Percentiles rank a stretch among this genome's conserved stretches.
These are phyloP conservation scores for Xylaria venustula DNA, from an alignment of 495 filamentous ascomycete genomes.

Conservation along the genomic window DNA sequence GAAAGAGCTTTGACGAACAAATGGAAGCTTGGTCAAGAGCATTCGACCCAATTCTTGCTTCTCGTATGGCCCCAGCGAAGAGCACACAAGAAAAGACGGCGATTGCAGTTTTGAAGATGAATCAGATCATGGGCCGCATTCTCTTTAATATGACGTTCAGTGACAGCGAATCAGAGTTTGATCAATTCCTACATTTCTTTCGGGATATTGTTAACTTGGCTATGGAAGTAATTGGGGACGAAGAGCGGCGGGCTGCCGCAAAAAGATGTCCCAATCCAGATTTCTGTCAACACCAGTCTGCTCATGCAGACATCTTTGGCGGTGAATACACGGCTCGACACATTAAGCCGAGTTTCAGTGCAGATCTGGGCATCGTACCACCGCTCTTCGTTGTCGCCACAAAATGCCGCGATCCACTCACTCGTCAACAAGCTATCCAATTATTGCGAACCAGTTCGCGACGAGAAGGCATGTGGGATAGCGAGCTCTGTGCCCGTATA, in stretches of 20 bases:
- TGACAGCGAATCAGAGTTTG: conserved; percentile 47
- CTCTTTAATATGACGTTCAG: conserved; percentile 55
- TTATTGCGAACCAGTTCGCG: conserved; percentile 52
- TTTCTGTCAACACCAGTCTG: conserved; percentile 40
- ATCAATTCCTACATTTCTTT: conserved; percentile 39
- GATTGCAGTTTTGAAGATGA: conserved; percentile 55
- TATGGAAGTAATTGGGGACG: conserved; percentile 47
- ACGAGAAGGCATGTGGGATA: conserved; percentile 66
- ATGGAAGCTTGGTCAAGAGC: conserved; percentile 52
- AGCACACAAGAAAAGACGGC: conserved; percentile 53
- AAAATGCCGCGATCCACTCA: conserved; percentile 55
- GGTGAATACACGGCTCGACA: conserved; percentile 44
- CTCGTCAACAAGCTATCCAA: conserved; percentile 55
- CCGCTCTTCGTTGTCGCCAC: conserved; percentile 58
- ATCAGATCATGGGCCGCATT: conserved; percentile 50
- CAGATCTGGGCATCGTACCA: conserved; percentile 54
- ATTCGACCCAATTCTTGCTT: conserved; percentile 49
- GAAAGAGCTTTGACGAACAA: conserved; percentile 39
- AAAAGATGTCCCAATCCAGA: conserved; percentile 43
- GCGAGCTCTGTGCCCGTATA: conserved; percentile 52
- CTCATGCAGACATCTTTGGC: conserved; percentile 37
- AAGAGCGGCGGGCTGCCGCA: conserved; percentile 44
- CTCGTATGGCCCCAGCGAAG: conserved; percentile 45
- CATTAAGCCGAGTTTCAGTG: conserved; percentile 53
- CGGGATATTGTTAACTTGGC: conserved; percentile 45